These are phyloP conservation scores for Funneliformis geosporum DNA, from an alignment of 192 early-diverging fungal genomes.

Conservation along the genomic window DNA sequence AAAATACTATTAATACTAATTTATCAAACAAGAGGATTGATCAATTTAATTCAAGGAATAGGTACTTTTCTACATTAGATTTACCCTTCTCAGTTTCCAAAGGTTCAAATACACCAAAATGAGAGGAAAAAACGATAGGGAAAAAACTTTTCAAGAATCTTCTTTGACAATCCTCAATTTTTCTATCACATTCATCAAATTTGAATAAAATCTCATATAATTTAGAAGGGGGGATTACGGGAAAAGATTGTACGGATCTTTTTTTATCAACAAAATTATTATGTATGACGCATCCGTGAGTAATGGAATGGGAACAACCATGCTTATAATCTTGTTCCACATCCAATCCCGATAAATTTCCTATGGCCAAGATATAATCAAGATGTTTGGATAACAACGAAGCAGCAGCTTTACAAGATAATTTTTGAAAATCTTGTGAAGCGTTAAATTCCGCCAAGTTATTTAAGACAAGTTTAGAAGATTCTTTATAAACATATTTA, in stretches of 20 bases:
- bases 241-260: background rate
- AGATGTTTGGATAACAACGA: constrained; percentile 2
- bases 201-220: background rate
- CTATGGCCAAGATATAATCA: background rate
- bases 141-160: background rate
- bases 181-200: background rate
- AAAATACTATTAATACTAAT: too few relatives aligned
- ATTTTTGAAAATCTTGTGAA: background rate
- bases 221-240: background rate
- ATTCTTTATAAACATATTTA: constrained; percentile 19
- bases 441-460: background rate
- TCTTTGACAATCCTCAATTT: background rate
- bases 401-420: background rate
- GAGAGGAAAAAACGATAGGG: background rate
- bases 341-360: background rate
- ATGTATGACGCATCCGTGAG: background rate
- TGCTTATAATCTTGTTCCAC: background rate
- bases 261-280: background rate
- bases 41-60: too few relatives aligned
- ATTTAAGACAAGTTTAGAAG: constrained; percentile 14
- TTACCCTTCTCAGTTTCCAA: background rate
- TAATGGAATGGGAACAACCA: background rate
- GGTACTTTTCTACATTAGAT: too few relatives aligned
- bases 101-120: constrained; percentile 5
- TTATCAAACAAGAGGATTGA: too few relatives aligned